These are phyloP conservation scores for Croton laevigatus DNA, from an alignment of 441 rosid species.

Conservation along the genomic window DNA sequence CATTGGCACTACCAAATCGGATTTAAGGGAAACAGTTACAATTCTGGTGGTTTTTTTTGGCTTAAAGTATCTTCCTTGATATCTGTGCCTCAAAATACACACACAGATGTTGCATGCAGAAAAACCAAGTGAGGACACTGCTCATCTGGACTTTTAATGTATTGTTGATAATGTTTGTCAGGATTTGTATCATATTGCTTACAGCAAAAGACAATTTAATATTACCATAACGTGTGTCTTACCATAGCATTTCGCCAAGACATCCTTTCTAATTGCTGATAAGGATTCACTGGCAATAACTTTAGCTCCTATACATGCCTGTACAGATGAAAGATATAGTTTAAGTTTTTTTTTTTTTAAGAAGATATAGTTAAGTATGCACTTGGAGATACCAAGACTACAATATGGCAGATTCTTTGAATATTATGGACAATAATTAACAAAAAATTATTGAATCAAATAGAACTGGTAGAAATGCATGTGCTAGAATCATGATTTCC, in stretches of 20 bases:
- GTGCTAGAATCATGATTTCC: neutral
- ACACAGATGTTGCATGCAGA: neutral
- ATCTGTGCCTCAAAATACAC: too few relatives aligned
- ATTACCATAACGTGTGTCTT: constrained; percentile 14
- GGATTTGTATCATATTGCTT: neutral
- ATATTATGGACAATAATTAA: neutral
- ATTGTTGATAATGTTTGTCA: neutral
- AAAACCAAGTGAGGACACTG: neutral
- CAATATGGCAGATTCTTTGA: neutral
- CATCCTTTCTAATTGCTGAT: constrained; percentile 96
- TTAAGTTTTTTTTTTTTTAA: too few relatives aligned
- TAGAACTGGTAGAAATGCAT: neutral
- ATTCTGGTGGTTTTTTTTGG: too few relatives aligned
- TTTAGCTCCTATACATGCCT: constrained; percentile 98
- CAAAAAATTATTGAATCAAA: neutral
- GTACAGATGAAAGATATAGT: constrained; percentile 19
- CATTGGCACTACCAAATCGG: too few relatives aligned
- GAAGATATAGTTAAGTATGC: neutral
- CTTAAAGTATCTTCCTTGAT: too few relatives aligned
- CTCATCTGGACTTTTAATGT: too few relatives aligned
- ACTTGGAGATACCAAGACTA: neutral
- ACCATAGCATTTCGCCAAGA: constrained; percentile 98
- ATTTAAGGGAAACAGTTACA: too few relatives aligned
- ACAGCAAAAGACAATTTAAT: neutral
- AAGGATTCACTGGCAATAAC: constrained; percentile 93